phyloP scores from a whole-genome alignment of 2,329 filamentous ascomycete species.

The Plenodomus biglobosus region DNA sequence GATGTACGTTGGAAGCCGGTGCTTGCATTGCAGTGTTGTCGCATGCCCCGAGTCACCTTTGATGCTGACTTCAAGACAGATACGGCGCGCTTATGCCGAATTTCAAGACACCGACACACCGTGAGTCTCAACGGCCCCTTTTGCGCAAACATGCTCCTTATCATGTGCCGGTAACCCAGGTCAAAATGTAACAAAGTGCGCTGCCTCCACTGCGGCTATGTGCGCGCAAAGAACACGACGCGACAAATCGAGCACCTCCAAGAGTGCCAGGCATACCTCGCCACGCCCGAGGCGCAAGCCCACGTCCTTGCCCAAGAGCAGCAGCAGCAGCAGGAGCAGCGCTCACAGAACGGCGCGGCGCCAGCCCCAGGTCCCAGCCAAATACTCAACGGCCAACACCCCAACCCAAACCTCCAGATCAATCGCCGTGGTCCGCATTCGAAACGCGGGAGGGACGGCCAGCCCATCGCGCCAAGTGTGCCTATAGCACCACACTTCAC shows the following conservation, averaged over 20 bases:
- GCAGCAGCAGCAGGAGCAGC: constrained; percentile 13
- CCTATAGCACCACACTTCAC: constrained; percentile 26
- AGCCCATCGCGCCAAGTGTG: constrained; percentile 38
- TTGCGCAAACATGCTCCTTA: too few species aligned
- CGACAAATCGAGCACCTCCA: constrained; percentile 55
- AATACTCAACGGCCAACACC: constrained; percentile 50
- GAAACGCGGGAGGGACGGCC: constrained; percentile 43
- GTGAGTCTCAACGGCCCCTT: too few species aligned
- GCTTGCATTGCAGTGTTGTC: constrained; percentile 17
- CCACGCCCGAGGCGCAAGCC: constrained; percentile 48
- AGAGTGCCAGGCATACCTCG: constrained; percentile 49
- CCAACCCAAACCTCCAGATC: constrained; percentile 53
- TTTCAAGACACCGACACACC: constrained; percentile 48
- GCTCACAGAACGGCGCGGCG: constrained; percentile 20
- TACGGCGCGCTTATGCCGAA: constrained; percentile 33
- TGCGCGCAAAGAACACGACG: constrained; percentile 55
- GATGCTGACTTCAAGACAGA: neutral
- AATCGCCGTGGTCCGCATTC: constrained; percentile 48
- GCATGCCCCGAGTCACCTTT: neutral
- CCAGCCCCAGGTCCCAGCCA: constrained; percentile 27
- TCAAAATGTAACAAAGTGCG: constrained; percentile 54
- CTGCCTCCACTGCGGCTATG: constrained; percentile 53
- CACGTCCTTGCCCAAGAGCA: constrained; percentile 24
- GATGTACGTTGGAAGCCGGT: constrained; percentile 45
- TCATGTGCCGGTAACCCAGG: too few species aligned